Evolutionary conservation across 1,284 basidiomycete species (phyloP).

Genomic region (Cryptococcus sp.): DNA sequence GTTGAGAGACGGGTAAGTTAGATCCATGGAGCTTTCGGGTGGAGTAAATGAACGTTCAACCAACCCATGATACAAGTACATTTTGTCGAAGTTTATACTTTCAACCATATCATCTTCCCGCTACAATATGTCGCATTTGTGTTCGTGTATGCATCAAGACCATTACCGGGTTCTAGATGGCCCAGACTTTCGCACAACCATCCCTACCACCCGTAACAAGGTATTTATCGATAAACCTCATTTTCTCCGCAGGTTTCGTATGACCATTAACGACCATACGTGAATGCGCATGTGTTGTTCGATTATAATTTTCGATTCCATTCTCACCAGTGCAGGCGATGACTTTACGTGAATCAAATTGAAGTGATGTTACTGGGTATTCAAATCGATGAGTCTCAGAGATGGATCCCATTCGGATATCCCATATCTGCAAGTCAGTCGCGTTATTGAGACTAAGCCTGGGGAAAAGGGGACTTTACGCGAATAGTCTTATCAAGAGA

Average conservation of each 20-base stretch:
- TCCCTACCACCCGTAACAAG: conserved; percentile 87
- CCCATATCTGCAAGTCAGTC: conserved; percentile 73
- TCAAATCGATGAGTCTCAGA: conserved; percentile 90
- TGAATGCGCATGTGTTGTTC: conserved; percentile 85
- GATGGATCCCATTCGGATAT: conserved; percentile 82
- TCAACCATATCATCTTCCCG: too few species aligned
- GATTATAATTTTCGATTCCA: conserved; percentile 90
- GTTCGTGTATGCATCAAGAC: too few species aligned
- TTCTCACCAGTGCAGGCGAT: conserved; percentile 92
- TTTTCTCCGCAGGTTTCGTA: conserved; percentile 76
- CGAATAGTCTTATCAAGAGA: conserved; percentile 90
- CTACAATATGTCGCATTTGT: too few species aligned
- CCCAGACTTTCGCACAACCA: conserved; percentile 89
- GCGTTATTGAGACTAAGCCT: background rate
- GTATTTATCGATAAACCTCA: conserved; percentile 96
- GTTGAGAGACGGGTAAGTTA: too few species aligned
- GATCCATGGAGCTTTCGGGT: too few species aligned
- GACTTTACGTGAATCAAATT: conserved; percentile 93
- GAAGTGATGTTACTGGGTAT: conserved; percentile 81
- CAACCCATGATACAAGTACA: too few species aligned
- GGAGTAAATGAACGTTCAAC: too few species aligned
- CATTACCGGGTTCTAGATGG: conserved; percentile 31
- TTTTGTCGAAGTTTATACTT: too few species aligned
- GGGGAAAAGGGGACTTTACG: conserved; percentile 52
- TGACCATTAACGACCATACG: conserved; percentile 86